Evolutionary conservation across 768 basidiomycete species (phyloP).

Genomic region (Trametes villosa): DNA sequence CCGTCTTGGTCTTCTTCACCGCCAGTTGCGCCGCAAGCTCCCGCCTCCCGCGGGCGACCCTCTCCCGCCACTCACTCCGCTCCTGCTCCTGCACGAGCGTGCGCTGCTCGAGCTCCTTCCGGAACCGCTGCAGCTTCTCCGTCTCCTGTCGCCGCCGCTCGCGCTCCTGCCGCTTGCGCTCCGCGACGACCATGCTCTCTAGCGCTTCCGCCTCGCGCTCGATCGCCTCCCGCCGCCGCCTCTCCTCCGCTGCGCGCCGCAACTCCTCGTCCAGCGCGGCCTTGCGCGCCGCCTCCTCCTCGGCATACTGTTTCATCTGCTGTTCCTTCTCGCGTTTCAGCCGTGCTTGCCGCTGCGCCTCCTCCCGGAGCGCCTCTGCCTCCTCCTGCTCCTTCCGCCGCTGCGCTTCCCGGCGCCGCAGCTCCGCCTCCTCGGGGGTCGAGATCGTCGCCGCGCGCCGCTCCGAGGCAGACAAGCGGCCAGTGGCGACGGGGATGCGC

Average conservation of each 20-base stretch:
- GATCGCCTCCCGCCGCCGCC: constrained; percentile 27
- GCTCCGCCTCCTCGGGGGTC: constrained; percentile 24
- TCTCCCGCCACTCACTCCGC: constrained; percentile 27
- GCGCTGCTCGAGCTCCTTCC: constrained; percentile 26
- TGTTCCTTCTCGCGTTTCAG: constrained; percentile 31
- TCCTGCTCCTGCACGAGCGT: constrained; percentile 16
- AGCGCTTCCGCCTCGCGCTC: constrained; percentile 32
- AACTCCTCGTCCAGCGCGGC: constrained; percentile 34
- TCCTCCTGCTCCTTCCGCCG: constrained; percentile 25
- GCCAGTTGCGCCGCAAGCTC: constrained; percentile 22
- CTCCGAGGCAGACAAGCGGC: constrained; percentile 7
- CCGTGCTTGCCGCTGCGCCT: constrained; percentile 31
- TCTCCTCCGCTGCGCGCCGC: constrained; percentile 29
- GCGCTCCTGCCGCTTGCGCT: constrained; percentile 28
- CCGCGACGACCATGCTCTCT: constrained; percentile 20
- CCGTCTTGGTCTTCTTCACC: constrained; percentile 19
- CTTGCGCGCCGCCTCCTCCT: constrained; percentile 33
- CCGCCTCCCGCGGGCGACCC: constrained; percentile 25
- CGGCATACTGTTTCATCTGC: constrained; percentile 20
- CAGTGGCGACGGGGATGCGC: constrained; percentile 23
- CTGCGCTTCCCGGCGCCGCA: constrained; percentile 24
- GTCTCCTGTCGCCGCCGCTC: constrained; percentile 32
- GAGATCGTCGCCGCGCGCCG: constrained; percentile 23
- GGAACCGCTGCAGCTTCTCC: constrained; percentile 30
- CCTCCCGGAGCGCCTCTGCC: constrained; percentile 28